Evolutionary conservation across 345 rosid genomes (phyloP).

Genomic region (Syzygium aromaticum): DNA sequence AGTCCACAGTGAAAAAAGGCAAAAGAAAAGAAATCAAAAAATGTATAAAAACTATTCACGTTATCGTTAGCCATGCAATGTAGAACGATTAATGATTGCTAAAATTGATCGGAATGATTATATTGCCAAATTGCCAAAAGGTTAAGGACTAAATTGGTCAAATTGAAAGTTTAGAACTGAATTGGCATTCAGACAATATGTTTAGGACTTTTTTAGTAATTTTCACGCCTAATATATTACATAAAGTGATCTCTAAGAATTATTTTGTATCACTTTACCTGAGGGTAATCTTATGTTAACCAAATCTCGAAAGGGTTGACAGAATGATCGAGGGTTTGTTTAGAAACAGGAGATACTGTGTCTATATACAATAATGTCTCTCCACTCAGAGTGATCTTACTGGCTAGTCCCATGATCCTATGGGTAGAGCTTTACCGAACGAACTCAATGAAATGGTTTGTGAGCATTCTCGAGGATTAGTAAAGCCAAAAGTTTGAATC

Average conservation of each 20-base stretch:
- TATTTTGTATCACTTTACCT: background rate
- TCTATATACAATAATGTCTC: background rate
- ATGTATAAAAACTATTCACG: rapidly evolving
- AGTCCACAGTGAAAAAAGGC: background rate
- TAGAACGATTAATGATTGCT: rapidly evolving
- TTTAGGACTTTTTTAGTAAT: rapidly evolving
- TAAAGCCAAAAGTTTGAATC: too few species aligned
- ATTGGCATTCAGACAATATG: rapidly evolving
- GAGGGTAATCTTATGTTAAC: background rate
- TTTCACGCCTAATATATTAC: background rate
- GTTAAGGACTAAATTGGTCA: rapidly evolving
- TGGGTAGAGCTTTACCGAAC: rapidly evolving
- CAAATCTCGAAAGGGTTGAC: background rate
- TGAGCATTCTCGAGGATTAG: too few species aligned
- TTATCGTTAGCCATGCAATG: too few species aligned
- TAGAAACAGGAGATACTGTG: background rate
- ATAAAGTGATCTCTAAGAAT: background rate
- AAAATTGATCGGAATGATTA: background rate
- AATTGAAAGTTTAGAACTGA: rapidly evolving
- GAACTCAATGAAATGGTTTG: background rate
- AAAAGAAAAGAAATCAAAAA: background rate
- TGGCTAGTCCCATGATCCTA: background rate
- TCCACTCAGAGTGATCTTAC: background rate
- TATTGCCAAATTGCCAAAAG: rapidly evolving
- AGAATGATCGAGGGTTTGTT: background rate